Conservation (phyloP, 2,329 filamentous ascomycete species). For the Coccinonectria pachysandricola region DNA sequence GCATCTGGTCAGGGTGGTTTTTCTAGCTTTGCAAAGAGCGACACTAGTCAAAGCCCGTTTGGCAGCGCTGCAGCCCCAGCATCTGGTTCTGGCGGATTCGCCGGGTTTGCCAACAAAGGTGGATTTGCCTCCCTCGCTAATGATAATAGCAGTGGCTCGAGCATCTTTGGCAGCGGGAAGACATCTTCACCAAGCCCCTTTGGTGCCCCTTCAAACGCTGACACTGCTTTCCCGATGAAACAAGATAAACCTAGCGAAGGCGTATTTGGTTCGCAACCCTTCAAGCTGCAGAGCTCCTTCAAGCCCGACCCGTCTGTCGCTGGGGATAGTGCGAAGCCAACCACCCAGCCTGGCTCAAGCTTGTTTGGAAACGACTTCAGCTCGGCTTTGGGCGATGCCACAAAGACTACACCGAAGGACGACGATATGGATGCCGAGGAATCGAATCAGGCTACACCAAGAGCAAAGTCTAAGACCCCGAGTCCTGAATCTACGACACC, state of each 20-base stretch:
- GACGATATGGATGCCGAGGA: conserved; percentile 40
- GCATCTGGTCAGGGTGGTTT: conserved; percentile 48
- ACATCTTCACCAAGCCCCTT: conserved; percentile 26
- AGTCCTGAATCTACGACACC: conserved; percentile 35
- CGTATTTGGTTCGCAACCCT: conserved; percentile 43
- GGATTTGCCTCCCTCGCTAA: conserved; percentile 43
- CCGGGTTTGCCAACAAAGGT: conserved; percentile 42
- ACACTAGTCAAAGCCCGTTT: conserved; percentile 27
- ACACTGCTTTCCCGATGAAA: conserved; percentile 19
- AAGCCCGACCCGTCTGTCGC: conserved; percentile 51
- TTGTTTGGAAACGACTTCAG: conserved; percentile 55
- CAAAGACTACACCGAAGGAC: conserved; percentile 33
- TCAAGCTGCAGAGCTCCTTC: conserved; percentile 60
- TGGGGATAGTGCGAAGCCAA: conserved; percentile 45
- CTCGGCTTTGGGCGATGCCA: conserved; percentile 41
- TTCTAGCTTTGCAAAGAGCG: conserved; percentile 28
- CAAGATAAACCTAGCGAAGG: conserved; percentile 20
- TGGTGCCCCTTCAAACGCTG: conserved; percentile 14
- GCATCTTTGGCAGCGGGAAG: conserved; percentile 26
- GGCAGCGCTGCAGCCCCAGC: conserved; percentile 23
- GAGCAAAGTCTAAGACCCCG: conserved; percentile 25
- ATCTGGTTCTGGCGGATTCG: conserved; percentile 36
- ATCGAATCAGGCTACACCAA: conserved; percentile 23
- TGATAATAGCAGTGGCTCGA: conserved; percentile 23
- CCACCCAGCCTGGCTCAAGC: conserved; percentile 29